These are phyloP conservation scores for Collariella sp. DNA, from an alignment of 495 filamentous ascomycete species.

Conservation along the genomic window DNA sequence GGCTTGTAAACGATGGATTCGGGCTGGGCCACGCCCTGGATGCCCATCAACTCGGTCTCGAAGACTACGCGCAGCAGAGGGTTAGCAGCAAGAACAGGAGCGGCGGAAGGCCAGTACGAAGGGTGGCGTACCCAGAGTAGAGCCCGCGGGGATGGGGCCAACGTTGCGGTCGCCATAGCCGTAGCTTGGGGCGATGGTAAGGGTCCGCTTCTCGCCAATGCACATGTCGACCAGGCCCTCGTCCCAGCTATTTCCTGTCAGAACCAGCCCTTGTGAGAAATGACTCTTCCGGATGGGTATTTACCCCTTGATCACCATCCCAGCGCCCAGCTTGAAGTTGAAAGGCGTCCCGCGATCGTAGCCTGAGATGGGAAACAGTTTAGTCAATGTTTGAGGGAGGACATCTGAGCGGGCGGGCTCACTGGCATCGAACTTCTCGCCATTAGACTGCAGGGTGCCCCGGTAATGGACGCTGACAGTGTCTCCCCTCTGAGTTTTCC, in stretches of 20 bases:
- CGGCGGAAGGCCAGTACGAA: background rate
- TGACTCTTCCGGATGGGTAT: background rate
- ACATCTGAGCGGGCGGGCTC: too few species aligned
- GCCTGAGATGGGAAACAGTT: conserved; percentile 25
- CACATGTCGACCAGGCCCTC: conserved; percentile 90
- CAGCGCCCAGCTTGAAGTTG: conserved; percentile 66
- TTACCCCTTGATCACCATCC: conserved; percentile 80
- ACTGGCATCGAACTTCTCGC: conserved; percentile 52
- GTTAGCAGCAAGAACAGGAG: conserved; percentile 17
- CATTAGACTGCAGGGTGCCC: conserved; percentile 58
- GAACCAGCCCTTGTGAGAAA: background rate
- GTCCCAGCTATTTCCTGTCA: conserved; percentile 58
- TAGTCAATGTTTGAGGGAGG: conserved; percentile 4
- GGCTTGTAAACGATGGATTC: conserved; percentile 40
- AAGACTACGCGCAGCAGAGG: conserved; percentile 49
- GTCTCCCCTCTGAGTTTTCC: conserved; percentile 71
- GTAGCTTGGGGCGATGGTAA: conserved; percentile 82
- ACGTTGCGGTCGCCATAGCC: conserved; percentile 71
- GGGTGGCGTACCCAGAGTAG: conserved; percentile 55
- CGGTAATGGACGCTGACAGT: conserved; percentile 78
- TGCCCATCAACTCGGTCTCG: conserved; percentile 85
- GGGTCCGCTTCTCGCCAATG: conserved; percentile 81
- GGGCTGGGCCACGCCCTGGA: conserved; percentile 63
- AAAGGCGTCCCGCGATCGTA: conserved; percentile 72
- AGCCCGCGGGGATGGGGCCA: conserved; percentile 70